Base-by-base conservation (phyloP, 108 stramenopile species). In the Cyclotella cryptica region DNA sequence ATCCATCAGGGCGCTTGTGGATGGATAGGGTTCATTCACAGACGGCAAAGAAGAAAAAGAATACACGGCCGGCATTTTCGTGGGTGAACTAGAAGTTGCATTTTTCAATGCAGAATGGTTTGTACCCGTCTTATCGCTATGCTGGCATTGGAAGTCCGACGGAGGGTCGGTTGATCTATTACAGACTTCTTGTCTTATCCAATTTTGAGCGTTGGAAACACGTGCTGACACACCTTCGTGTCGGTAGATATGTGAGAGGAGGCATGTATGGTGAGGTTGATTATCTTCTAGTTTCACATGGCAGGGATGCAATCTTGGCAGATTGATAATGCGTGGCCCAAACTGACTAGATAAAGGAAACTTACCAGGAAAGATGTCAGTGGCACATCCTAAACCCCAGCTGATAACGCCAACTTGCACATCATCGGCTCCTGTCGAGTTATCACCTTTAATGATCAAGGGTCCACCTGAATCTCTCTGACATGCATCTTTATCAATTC, bases 381-480 rank as follows among this genome's bases (percentile, higher is more conserved):
- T 49, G n/a, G 47, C 47, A 49, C 47, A 49, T 49, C 47, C 47
- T 3, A 49, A n/a, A 49, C 47, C 47, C 47, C 47, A 59, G 24
- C 58, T 59, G 3, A 54, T 28, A 10, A 69, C 28, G 8, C 68
- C 68, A 39, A 69, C 68, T 52, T 69, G 68, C 35, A 69, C 13
- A 19, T 28, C 30, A 67, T 67, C 30, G 40, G 62, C 15, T 63
- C 30, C 62, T 17, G 24, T 42, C 0, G 28, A 27, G 26, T 69
- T 46, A 8, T 30, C 39, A 3, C 26, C 24, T n/a, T n/a, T 21
- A 35, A 69, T 12, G 8, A 69, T 54, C 17, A 51, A 2, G 12
- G 68, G 68, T n/a, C 68, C 68, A 10, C 68, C 68, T n/a, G 52
- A 54, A 28, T 69, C 68, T 8, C 28, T 26, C n/a, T 52, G 35